phyloP scores from a whole-genome alignment of 2,329 filamentous ascomycete genomes.

The Colletotrichum karsti region DNA sequence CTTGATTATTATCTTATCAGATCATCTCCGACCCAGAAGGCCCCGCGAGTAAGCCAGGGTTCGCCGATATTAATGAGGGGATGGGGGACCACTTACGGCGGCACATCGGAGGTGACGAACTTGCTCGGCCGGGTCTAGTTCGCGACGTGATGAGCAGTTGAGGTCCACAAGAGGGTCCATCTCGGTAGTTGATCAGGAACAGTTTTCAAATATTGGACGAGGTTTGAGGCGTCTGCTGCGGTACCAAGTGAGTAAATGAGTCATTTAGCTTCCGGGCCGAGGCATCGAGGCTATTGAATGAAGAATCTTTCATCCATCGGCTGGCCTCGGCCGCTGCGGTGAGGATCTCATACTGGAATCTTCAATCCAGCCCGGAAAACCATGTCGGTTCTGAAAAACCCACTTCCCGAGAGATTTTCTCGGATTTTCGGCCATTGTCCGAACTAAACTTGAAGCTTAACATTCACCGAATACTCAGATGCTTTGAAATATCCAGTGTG shows the following conservation, averaged over 20 bases:
- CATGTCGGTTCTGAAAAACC: too few relatives aligned
- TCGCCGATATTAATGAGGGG: not conserved
- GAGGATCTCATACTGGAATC: not conserved
- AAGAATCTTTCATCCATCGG: not conserved
- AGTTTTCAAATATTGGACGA: not conserved
- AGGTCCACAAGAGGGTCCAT: not conserved
- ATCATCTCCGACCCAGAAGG: slow-evolving; percentile 11
- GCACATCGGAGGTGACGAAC: slow-evolving; percentile 7
- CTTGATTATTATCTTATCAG: slow-evolving; percentile 22
- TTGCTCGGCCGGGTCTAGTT: not conserved
- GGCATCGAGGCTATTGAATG: not conserved
- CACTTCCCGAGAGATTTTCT: too few relatives aligned
- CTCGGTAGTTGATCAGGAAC: not conserved
- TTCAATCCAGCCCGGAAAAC: not conserved
- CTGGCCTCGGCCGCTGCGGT: not conserved
- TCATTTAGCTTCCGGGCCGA: not conserved
- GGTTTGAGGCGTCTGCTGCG: not conserved
- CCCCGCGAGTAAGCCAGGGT: not conserved
- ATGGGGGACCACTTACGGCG: slow-evolving; percentile 1
- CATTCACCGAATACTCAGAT: not conserved
- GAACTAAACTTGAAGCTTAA: not conserved
- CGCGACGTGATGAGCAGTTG: not conserved
- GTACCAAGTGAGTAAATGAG: not conserved
- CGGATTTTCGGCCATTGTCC: not conserved
- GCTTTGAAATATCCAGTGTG: too few relatives aligned